phyloP scores from a whole-genome alignment of 2,329 filamentous ascomycete species.

The Didymella sp. region DNA sequence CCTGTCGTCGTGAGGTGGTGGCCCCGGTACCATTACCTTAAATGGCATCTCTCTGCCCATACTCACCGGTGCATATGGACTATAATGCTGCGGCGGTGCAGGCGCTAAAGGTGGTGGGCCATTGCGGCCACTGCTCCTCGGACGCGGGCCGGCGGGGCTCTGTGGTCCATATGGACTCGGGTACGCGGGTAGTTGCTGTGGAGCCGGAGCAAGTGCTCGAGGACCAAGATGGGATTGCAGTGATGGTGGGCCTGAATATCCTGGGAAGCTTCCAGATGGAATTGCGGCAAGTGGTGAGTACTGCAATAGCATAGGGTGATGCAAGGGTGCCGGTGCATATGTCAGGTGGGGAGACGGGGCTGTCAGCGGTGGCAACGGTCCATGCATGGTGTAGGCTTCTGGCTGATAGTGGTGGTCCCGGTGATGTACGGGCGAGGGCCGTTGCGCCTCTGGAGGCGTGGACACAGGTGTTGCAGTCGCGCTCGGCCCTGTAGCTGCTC shows the following conservation, averaged over 20 bases:
- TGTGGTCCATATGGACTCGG: constrained; percentile 43
- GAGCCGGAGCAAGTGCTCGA: constrained; percentile 37
- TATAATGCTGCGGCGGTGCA: constrained; percentile 38
- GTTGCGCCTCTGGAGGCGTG: constrained; percentile 26
- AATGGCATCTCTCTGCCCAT: constrained; percentile 36
- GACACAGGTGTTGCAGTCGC: constrained; percentile 28
- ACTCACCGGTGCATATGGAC: constrained; percentile 35
- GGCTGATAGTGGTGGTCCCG: constrained; percentile 28
- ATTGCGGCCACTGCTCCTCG: constrained; percentile 33
- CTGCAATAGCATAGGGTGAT: constrained; percentile 37
- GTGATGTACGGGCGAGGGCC: constrained; percentile 28
- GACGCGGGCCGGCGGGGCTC: constrained; percentile 23
- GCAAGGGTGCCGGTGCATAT: constrained; percentile 29
- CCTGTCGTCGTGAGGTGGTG: constrained; percentile 30
- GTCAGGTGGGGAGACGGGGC: constrained; percentile 32
- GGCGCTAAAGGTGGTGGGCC: constrained; percentile 42
- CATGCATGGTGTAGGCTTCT: constrained; percentile 30
- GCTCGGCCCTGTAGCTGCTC: constrained; percentile 28
- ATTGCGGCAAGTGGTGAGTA: constrained; percentile 39
- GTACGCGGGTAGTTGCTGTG: constrained; percentile 35
- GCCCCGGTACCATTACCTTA: constrained; percentile 43
- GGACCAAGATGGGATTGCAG: constrained; percentile 24
- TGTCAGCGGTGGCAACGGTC: constrained; percentile 25
- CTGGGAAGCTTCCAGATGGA: constrained; percentile 28
- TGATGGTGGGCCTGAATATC: constrained; percentile 25